Evolutionary conservation across 2,329 filamentous ascomycete species (phyloP).

Genomic region (Metarhizium rileyi): DNA sequence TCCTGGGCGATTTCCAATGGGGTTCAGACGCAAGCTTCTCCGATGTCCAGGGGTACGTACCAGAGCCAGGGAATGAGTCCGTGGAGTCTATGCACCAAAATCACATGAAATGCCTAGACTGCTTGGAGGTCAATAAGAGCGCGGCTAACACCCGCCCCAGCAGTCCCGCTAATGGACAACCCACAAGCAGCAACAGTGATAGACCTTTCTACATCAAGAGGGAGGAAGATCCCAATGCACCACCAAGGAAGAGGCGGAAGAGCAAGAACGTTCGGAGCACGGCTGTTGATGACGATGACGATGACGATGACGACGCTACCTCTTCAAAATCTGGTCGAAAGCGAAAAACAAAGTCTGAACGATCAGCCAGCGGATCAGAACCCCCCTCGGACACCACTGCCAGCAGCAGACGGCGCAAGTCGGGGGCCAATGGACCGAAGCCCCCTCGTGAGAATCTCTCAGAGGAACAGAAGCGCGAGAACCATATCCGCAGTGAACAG

Average conservation of each 20-base stretch:
- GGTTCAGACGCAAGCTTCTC: conserved; percentile 60
- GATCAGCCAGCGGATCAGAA: conserved; percentile 16
- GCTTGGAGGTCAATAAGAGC: conserved; percentile 48
- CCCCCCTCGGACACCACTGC: conserved; percentile 24
- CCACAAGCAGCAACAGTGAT: conserved; percentile 9
- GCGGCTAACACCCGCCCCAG: conserved; percentile 48
- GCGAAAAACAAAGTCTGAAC: conserved; percentile 38
- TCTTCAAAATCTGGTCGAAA: conserved; percentile 27
- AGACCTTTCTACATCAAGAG: conserved; percentile 18
- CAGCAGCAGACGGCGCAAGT: conserved; percentile 41
- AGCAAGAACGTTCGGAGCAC: conserved; percentile 37
- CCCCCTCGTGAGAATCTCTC: conserved; percentile 59
- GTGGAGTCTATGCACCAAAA: conserved; percentile 46
- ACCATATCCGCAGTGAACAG: conserved; percentile 82
- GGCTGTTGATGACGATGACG: conserved; percentile 17
- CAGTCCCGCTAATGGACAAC: conserved; percentile 34
- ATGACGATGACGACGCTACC: conserved; percentile 31
- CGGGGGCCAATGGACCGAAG: conserved; percentile 32
- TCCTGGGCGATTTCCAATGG: conserved; percentile 46
- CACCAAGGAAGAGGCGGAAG: conserved; percentile 44
- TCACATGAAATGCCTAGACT: conserved; percentile 45
- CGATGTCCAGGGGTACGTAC: conserved; percentile 46
- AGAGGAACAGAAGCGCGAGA: conserved; percentile 73
- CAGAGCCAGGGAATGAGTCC: conserved; percentile 46
- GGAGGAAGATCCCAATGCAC: conserved; percentile 28